Evolutionary conservation across 2,329 filamentous ascomycete species (phyloP), one percentile per base, ranked within the genome.

Genomic region (Penicillium sp.): DNA sequence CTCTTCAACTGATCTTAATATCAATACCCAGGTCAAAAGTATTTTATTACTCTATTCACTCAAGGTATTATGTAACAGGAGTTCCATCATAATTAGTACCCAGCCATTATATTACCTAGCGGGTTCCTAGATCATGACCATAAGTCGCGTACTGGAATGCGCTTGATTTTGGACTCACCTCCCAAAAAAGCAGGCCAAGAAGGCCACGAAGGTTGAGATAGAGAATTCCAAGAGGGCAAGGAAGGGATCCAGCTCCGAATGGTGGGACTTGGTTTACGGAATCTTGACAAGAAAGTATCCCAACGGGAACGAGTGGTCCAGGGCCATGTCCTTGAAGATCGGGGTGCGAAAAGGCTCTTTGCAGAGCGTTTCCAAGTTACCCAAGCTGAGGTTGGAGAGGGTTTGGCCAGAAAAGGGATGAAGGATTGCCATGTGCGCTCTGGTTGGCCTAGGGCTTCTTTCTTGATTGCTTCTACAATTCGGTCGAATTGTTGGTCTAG

Each of bases 401-500:
- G 38, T 2, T 49, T 44, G 10, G 49, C 38, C 28, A 45, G 47
- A 12, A 51, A 45, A 23, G 56, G 39, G 13, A 54, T 8, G 6
- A 57, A n/a, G n/a, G 47, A 41, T 12, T 41, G 53, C 59, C 56
- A 59, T 3, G 49, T 44, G 3, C 29, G 36, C 18, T 61, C 57
- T 34, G 56, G 57, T 26, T 54, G 51, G 2, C 53, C 49, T 6
- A 24, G 18, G 0, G 56, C 62, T 26, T 71, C 60, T 18, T 62
- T 63, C 47, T 59, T 61, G 41, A 75, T 63, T 1, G 60, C 55
- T 31, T 71, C 62, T 8, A 74, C 52, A 24, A 74, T 69, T 9
- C 64, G 66, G 36, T 74, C 70, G 26, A 75, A 68, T 29, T 72
- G 64, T 29, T 54, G 63, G 5, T 72, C 70, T 3, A 63, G 64